Conservation (phyloP, 2,329 filamentous ascomycete species). For the Emydomyces testavorans region DNA sequence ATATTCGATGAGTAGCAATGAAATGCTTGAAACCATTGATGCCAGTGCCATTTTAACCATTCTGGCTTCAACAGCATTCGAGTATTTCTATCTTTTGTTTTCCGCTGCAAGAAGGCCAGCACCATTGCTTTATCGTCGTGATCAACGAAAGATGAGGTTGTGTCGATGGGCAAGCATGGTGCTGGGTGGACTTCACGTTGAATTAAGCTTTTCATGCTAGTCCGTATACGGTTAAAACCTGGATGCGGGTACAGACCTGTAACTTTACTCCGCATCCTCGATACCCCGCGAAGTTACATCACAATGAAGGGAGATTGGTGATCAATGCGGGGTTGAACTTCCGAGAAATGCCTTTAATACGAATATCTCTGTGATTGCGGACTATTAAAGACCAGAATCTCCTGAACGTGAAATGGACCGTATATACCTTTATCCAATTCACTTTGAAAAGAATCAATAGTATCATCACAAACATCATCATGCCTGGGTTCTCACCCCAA, state of each 20-base stretch:
- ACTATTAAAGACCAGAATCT: too few species aligned
- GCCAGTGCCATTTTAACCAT: too few species aligned
- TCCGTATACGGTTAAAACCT: background rate
- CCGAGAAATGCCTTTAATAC: background rate
- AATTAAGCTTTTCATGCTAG: background rate
- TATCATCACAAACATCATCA: background rate
- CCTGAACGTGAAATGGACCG: too few species aligned
- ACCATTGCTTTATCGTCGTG: too few species aligned
- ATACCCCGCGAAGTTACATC: background rate
- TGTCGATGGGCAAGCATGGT: background rate
- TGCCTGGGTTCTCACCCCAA: conserved; percentile 7
- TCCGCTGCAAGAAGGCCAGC: too few species aligned
- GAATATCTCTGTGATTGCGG: too few species aligned
- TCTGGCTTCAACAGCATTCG: too few species aligned
- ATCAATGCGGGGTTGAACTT: background rate
- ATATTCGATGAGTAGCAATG: too few species aligned
- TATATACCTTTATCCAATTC: too few species aligned
- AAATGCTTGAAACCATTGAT: too few species aligned
- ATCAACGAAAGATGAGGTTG: background rate
- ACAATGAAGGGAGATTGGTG: background rate
- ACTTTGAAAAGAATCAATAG: too few species aligned
- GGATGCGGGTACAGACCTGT: background rate
- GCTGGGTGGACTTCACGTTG: background rate
- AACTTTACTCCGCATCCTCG: background rate
- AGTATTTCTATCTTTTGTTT: too few species aligned